Conservation (phyloP, 2,329 filamentous ascomycete genomes). For the Ceratocystis variospora region DNA sequence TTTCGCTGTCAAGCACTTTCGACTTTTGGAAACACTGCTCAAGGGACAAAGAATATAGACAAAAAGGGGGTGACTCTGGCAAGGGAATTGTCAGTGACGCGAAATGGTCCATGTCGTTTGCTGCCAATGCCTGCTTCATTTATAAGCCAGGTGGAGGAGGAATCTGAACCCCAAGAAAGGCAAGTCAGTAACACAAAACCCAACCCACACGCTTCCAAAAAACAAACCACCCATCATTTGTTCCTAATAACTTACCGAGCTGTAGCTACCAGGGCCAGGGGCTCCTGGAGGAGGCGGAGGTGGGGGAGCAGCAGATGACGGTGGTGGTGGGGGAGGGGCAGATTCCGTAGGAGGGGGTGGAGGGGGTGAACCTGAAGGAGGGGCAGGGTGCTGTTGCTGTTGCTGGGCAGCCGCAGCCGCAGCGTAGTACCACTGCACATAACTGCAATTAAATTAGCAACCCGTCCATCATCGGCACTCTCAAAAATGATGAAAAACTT, state of each 20-base stretch:
- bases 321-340: conserved; percentile 39
- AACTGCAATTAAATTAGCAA: conserved; percentile 29
- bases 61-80: no score
- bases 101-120: neutral
- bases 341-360: conserved; percentile 45
- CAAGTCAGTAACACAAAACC: conserved; percentile 4
- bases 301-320: conserved; percentile 39
- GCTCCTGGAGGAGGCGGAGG: conserved; percentile 35
- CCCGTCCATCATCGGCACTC: neutral
- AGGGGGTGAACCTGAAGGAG: conserved; percentile 41
- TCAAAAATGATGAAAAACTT: conserved; percentile 24
- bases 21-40: no score
- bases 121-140: conserved; percentile 6
- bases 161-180: neutral
- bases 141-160: conserved; percentile 15
- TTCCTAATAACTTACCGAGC: conserved; percentile 39
- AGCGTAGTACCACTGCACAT: conserved; percentile 54
- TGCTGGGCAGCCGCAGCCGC: conserved; percentile 35
- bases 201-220: neutral
- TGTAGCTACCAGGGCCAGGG: conserved; percentile 44
- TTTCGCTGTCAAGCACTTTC: neutral
- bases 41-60: neutral
- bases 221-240: neutral
- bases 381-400: conserved; percentile 33
- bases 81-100: neutral